Evolutionary conservation across 257 asterid genomes (phyloP), one percentile per base, ranked within the genome.

Genomic region (Cynanchum wilfordii): DNA sequence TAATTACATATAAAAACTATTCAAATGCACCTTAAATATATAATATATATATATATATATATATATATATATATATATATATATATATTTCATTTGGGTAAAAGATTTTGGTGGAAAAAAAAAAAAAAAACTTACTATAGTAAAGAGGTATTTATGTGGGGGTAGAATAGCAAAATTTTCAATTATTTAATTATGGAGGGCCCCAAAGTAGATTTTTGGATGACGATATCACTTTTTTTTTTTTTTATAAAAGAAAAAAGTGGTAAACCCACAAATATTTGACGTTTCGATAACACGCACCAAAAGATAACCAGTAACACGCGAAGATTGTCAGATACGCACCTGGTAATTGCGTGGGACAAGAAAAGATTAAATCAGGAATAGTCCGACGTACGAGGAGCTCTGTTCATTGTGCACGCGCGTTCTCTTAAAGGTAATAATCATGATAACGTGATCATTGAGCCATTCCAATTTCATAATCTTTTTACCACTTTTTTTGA

Each of bases 381-480:
- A 51, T 44, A 66, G 72, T 75, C 62, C 0, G n/a, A 73, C 72
- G 84, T 77, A 69, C 76, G 73, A 59, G 52, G 72, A 55, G 17
- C n/a, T 2, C 84, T 78, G 79, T 84, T 81, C 71, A 80, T 42
- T 20, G 74, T 68, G 82, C 87, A 84, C 78, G 83, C 85, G 66
- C 75, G 81, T 42, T 42, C 47, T 42, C 47, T 42, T n/a, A 27
- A 59, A 73, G 72, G 52, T 50, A 19, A 52, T 17, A 47, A 52
- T 8, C 36, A 80, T 84, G 68, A 81, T 86, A 66, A 76, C 87
- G 69, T 80, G 81, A 86, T 84, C 83, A 86, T 82, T 79, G 79
- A 75, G 30, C 24, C 62, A 40, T 40, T 40, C 45, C 45, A 42
- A 7, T 42, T 42, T 42, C 47, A 42, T 42, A 42, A 42, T 7